Evolutionary conservation across 179 eudicot genomes (phyloP).

Genomic region (Beta macrorhiza): DNA sequence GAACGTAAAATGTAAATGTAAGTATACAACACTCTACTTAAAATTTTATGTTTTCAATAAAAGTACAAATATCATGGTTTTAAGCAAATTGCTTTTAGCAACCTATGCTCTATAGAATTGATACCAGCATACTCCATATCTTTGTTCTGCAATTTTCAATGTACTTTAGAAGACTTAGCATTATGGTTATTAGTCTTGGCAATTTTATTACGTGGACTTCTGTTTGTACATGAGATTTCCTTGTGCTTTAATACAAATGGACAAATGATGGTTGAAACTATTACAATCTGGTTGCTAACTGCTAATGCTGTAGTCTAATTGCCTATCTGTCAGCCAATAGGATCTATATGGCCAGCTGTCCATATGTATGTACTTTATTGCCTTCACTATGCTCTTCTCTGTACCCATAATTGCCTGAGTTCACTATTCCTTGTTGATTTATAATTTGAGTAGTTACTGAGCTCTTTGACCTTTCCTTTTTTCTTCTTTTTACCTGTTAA

Average conservation of each 20-base stretch:
- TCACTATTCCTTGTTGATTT: not conserved
- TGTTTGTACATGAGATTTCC: not conserved
- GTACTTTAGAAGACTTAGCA: not conserved
- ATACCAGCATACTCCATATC: too few relatives aligned
- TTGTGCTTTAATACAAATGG: not conserved
- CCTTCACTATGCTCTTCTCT: too few relatives aligned
- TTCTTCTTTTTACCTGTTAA: not conserved
- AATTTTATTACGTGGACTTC: too few relatives aligned
- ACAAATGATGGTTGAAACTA: not conserved
- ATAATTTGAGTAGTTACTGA: not conserved
- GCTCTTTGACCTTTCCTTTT: not conserved
- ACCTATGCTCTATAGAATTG: too few relatives aligned
- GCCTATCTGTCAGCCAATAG: not conserved
- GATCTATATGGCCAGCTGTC: not conserved
- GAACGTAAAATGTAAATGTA: too few relatives aligned
- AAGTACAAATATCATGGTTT: too few relatives aligned
- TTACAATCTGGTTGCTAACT: not conserved
- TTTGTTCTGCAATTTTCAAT: too few relatives aligned
- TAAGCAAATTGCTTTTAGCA: too few relatives aligned
- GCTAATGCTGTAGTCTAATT: conserved; percentile 1
- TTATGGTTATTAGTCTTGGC: not conserved
- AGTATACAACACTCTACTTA: too few relatives aligned
- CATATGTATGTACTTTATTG: too few relatives aligned
- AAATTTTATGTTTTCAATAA: too few relatives aligned
- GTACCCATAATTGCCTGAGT: too few relatives aligned